Base-by-base conservation (phyloP, 2,329 filamentous ascomycete species). In the Geosmithia morbida region DNA sequence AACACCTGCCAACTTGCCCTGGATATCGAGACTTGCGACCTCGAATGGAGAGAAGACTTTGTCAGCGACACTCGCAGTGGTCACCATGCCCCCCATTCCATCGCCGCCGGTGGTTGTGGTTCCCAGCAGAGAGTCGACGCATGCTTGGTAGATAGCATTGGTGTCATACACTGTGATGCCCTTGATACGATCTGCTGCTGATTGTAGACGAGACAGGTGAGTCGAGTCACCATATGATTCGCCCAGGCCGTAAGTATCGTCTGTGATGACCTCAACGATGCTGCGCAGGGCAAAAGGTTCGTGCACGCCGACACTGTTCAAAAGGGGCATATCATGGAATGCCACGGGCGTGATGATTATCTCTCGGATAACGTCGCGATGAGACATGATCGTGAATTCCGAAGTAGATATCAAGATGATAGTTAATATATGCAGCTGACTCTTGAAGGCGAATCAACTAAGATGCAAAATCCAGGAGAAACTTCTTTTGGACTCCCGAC, bases 71-170 rank as follows among this genome's bases (percentile, higher is more conserved):
- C 62, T 66, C 1, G 65, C 65, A 0, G 64, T 66, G 2, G 64
- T 68, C 11, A 68, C 65, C 64, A 68, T 63, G 26, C 55, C 59
- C 1, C 75, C 71, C 43, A 88, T 65, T 49, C 83, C 87, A 55
- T 81, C 77, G 41, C 42, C 86, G 2, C 47, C 47, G n/a, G 47
- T 40, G 5, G 42, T 26, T 19, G 22, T 44, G 18, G 44, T 85
- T 45, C 74, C 80, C 2, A 83, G 84, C 0, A 66, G 57, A 0
- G 85, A 85, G 49, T 90, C 83, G 64, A 88, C 72, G 58, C 94
- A 94, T 2, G 81, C 85, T 53, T 87, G 81, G 65, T 89, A 90
- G 52, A 90, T 75, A 56, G 89, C 82, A 58, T 90, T 92, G 1
- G 86, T 90, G 63, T 87, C 85, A 39, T 62, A 59, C 1, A 63